Base-by-base conservation (phyloP, 257 asterid genomes). In the Ligustrum vulgare region DNA sequence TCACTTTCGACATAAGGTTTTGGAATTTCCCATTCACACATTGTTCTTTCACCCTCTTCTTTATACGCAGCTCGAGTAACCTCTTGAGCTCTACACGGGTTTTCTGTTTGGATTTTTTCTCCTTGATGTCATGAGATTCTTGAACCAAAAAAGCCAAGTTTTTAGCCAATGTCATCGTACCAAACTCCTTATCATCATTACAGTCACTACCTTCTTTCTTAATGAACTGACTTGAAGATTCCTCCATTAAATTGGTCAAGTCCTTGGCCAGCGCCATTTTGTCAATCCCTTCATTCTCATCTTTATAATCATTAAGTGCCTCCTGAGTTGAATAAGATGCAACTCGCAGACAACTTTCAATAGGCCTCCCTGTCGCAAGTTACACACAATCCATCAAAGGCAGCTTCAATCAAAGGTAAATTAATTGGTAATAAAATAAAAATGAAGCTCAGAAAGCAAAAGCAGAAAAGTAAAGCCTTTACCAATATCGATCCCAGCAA, bases 11-110 rank as follows among this genome's bases (percentile, higher is more conserved):
- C 91, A 87, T 73, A 76, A 94, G 91, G 84, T 86, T 80, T 8
- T 80, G 83, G 80, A 84, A 94, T 81, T 88, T 94, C 32, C 99
- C 99, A 66, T 89, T 74, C 63, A 1, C 72, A 74, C 60, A 87
- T 23, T 88, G 99, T 76, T 90, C 96, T 80, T 94, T 94, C 70
- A 90, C 98, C 86, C 83, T 92, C 82, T 86, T 94, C 87, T 94
- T 94, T 73, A 92, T 81, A 16, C 90, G 90, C 75, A 76, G 79
- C 84, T 89, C 96, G 32, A 91, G 91, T 74, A 81, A 82, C 87
- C 91, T 87, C 86, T 86, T 89, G 39, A 75, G 81, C 76, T 87
- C 96, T 67, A 77, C 49, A 3, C 94, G 81, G 33, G 84, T 85
- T 81, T 73, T 81, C 5, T 83, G 88, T 80, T 77, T 86, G 23